Conservation (phyloP, 2,329 filamentous ascomycete species). For the Trichoderma atrobrunneum region DNA sequence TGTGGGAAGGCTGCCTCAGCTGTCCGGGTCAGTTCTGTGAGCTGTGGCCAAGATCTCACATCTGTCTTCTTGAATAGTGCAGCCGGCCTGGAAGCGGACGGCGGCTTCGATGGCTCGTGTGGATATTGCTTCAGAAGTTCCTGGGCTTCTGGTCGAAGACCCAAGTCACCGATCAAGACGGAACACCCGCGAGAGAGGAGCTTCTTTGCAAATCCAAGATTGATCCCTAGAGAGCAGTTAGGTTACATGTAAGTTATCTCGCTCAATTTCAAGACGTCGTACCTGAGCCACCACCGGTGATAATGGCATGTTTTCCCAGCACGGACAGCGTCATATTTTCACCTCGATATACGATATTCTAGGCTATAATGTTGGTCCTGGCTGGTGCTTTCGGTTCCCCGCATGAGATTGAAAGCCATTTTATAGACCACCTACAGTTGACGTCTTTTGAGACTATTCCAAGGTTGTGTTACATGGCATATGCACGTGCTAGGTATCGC, state of each 20-base stretch:
- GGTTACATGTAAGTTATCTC: not conserved
- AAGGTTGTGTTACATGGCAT: not conserved
- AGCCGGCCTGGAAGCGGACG: not conserved
- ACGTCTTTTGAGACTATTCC: not conserved
- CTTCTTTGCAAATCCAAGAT: not conserved
- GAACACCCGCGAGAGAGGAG: constrained; percentile 1
- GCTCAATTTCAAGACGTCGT: not conserved
- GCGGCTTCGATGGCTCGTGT: not conserved
- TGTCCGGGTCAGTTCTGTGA: not conserved
- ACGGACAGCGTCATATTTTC: not conserved
- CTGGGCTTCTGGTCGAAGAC: not conserved
- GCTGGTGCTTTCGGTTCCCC: not conserved
- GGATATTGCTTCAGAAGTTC: not conserved
- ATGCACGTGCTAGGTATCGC: not conserved
- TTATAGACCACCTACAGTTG: not conserved
- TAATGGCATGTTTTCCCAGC: not conserved
- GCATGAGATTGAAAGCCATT: not conserved
- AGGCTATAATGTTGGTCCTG: not conserved
- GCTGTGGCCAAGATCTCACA: not conserved
- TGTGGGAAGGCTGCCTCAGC: not conserved
- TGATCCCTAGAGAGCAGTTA: not conserved
- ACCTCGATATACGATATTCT: not conserved
- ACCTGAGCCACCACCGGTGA: not conserved
- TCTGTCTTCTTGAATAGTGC: not conserved
- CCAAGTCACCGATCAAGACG: not conserved